These are phyloP conservation scores for Hyphopichia khmerensis DNA, from an alignment of 1,139 yeast species.

Conservation along the genomic window DNA sequence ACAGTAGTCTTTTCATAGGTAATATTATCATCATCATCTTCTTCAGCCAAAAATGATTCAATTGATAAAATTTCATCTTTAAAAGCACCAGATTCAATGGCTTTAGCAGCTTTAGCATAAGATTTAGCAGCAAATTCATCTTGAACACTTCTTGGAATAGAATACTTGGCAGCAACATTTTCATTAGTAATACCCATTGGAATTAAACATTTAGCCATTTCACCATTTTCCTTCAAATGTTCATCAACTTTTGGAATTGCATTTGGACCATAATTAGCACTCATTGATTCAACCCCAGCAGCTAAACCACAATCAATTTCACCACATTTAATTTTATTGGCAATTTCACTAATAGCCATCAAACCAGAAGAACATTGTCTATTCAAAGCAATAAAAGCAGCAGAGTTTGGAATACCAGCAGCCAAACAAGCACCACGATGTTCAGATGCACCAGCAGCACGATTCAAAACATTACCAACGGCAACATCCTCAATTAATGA, in stretches of 20 bases:
- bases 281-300: slow-evolving; percentile 92
- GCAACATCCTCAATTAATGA: slow-evolving; percentile 75
- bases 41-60: slow-evolving; percentile 51
- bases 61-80: slow-evolving; percentile 85
- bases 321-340: slow-evolving; percentile 81
- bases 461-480: slow-evolving; percentile 85
- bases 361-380: slow-evolving; percentile 95
- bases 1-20: slow-evolving; percentile 47
- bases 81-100: slow-evolving; percentile 70
- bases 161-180: slow-evolving; percentile 48
- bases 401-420: slow-evolving; percentile 51
- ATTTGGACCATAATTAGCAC: slow-evolving; percentile 75
- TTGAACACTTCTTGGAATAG: slow-evolving; percentile 67
- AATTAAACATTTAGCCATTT: slow-evolving; percentile 33
- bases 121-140: slow-evolving; percentile 86
- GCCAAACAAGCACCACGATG: slow-evolving; percentile 74
- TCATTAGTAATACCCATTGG: slow-evolving; percentile 79
- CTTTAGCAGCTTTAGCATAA: slow-evolving; percentile 78
- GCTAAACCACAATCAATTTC: slow-evolving; percentile 92
- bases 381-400: slow-evolving; percentile 81
- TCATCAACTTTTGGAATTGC: slow-evolving; percentile 65
- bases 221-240: slow-evolving; percentile 27
- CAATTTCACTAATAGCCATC: slow-evolving; percentile 85
- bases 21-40: slow-evolving; percentile 48
- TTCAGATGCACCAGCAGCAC: slow-evolving; percentile 91